A percentile compares a stretch with the other conserved stretches of the same genome.
Conservation (phyloP, 768 basidiomycete genomes). For the Lepiota subincarnata region DNA sequence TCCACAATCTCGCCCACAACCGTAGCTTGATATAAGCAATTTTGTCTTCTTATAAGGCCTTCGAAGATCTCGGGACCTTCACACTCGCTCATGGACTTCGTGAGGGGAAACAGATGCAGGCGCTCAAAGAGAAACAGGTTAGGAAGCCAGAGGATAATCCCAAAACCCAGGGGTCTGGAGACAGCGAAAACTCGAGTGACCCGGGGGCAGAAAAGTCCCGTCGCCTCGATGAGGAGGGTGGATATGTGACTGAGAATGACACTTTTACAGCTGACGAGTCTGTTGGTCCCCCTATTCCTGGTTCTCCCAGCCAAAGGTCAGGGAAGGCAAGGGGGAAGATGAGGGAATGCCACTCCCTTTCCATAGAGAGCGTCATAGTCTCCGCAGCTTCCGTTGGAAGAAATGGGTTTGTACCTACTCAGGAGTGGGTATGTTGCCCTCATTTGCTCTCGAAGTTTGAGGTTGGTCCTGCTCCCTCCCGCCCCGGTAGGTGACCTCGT, state of each 20-base stretch:
- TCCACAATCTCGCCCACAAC: conserved; percentile 76
- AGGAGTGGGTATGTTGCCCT: conserved; percentile 80
- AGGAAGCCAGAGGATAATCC: conserved; percentile 27
- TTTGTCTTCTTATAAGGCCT: conserved; percentile 75
- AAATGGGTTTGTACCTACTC: conserved; percentile 92
- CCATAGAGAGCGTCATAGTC: conserved; percentile 23
- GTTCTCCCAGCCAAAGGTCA: conserved; percentile 31
- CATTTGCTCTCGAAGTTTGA: conserved; percentile 3
- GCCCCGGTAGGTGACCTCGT: conserved; percentile 70
- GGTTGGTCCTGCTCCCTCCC: neutral
- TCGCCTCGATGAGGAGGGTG: conserved; percentile 49
- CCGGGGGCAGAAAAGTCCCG: conserved; percentile 64
- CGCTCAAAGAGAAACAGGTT: conserved; percentile 66
- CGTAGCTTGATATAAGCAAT: conserved; percentile 86
- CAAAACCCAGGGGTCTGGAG: conserved; percentile 37
- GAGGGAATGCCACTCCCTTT: conserved; percentile 63
- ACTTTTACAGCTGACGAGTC: conserved; percentile 13
- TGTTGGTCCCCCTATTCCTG: neutral
- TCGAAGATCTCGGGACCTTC: conserved; percentile 90
- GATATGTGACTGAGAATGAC: conserved; percentile 18
- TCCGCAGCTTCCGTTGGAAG: conserved; percentile 72
- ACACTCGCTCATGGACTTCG: conserved; percentile 82
- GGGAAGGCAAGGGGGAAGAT: conserved; percentile 93
- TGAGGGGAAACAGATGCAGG: conserved; percentile 74
- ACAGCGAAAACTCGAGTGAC: conserved; percentile 30